Conservation (phyloP, 2,329 filamentous ascomycete species). For the Pseudovirgaria hyperparasitica region DNA sequence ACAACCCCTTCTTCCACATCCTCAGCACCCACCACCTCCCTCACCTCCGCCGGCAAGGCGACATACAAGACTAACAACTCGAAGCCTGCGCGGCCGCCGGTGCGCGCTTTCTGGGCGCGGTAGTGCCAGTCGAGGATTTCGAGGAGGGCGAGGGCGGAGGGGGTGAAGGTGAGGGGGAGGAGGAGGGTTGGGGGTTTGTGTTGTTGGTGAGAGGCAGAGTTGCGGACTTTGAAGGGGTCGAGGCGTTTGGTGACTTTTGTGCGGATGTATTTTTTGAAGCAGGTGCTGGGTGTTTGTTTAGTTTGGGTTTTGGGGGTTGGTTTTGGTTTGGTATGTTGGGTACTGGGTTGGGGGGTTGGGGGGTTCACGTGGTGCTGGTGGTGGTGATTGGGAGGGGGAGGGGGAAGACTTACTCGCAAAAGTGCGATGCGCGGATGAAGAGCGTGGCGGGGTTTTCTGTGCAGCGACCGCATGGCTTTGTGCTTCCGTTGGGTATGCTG, state of each 20-base stretch:
- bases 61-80: slow-evolving; percentile 46
- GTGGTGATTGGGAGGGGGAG: not conserved
- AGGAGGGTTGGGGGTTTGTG: slow-evolving; percentile 55
- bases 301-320: too few relatives aligned
- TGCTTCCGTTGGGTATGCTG: too few relatives aligned
- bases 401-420: slow-evolving; percentile 41
- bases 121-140: slow-evolving; percentile 62
- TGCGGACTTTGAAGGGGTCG: slow-evolving; percentile 47
- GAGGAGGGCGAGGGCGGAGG: slow-evolving; percentile 66
- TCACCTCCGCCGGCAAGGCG: slow-evolving; percentile 34
- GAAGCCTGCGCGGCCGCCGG: slow-evolving; percentile 54
- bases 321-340: not conserved
- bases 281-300: slow-evolving; percentile 39
- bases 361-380: slow-evolving; percentile 1
- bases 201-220: slow-evolving; percentile 29
- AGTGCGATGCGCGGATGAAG: slow-evolving; percentile 43
- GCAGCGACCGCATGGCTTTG: slow-evolving; percentile 46
- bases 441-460: slow-evolving; percentile 36
- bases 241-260: slow-evolving; percentile 72
- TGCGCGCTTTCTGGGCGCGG: slow-evolving; percentile 49
- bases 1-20: slow-evolving; percentile 21
- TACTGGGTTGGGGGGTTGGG: slow-evolving; percentile 4
- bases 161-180: slow-evolving; percentile 70
- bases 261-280: slow-evolving; percentile 65
- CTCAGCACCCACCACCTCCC: slow-evolving; percentile 29